phyloP scores from a whole-genome alignment of 345 rosid species.

The Citrus reticulata region DNA sequence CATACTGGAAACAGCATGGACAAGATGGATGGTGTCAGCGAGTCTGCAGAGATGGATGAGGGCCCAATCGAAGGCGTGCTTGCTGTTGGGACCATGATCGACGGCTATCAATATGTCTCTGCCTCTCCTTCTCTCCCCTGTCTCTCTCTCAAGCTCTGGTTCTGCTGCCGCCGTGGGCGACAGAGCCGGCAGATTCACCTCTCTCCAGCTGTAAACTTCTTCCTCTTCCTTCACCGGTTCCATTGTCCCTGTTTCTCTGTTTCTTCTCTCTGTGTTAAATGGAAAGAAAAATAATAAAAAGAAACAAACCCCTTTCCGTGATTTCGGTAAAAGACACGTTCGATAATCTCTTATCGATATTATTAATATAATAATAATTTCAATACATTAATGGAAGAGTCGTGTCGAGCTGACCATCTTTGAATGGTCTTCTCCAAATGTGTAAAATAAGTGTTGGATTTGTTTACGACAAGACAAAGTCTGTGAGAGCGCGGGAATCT shows the following conservation, averaged over 20 bases:
- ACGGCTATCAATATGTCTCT: conserved; percentile 52
- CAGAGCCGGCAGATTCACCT: conserved; percentile 57
- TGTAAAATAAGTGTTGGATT: too few relatives aligned
- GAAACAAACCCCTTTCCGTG: not conserved
- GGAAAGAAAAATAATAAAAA: too few relatives aligned
- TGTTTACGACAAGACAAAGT: too few relatives aligned
- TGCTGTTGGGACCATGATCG: conserved; percentile 71
- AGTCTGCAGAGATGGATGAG: conserved; percentile 73
- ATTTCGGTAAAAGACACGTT: not conserved
- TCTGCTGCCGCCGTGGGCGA: conserved; percentile 38
- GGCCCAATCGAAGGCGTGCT: conserved; percentile 69
- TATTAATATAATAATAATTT: too few relatives aligned
- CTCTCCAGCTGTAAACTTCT: conserved; percentile 66
- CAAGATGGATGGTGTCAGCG: conserved; percentile 83
- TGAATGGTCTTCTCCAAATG: too few relatives aligned
- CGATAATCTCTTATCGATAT: too few relatives aligned
- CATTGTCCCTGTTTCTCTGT: conserved; percentile 21
- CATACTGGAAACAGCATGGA: conserved; percentile 77
- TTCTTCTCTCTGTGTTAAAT: not conserved
- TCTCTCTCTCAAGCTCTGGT: conserved; percentile 73
- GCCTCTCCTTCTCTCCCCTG: conserved; percentile 68
- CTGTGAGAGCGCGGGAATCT: too few relatives aligned
- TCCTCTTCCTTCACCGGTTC: conserved; percentile 50
- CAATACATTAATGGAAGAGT: too few relatives aligned
- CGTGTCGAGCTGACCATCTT: too few relatives aligned